phyloP scores from a whole-genome alignment of 306 rosid genomes.

The Gleditsia sinensis region DNA sequence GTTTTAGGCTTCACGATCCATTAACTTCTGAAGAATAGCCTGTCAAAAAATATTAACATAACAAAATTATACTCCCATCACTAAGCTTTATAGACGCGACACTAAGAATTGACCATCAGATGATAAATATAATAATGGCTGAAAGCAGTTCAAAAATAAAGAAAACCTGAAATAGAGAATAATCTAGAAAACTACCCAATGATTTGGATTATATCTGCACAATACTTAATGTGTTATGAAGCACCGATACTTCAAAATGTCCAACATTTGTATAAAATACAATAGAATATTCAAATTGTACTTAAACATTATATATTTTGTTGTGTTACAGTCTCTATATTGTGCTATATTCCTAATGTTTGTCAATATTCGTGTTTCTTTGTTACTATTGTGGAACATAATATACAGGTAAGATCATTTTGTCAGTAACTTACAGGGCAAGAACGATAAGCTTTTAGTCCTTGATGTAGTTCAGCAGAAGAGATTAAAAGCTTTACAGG shows the following conservation, averaged over 20 bases:
- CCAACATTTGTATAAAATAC: too few species aligned
- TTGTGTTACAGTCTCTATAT: too few species aligned
- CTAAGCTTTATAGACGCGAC: background rate
- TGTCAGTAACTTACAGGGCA: constrained; percentile 75
- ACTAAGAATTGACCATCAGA: too few species aligned
- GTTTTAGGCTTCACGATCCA: constrained; percentile 56
- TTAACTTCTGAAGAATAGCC: constrained; percentile 63
- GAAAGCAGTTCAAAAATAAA: background rate
- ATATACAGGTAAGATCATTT: background rate
- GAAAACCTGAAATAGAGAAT: background rate
- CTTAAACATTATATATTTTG: too few species aligned
- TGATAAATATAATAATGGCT: background rate
- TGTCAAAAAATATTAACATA: constrained; percentile 47
- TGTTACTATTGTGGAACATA: too few species aligned
- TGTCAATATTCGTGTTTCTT: too few species aligned
- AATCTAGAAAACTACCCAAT: constrained; percentile 11
- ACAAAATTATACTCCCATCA: constrained; percentile 20
- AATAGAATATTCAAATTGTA: too few species aligned
- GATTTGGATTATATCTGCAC: constrained; percentile 20
- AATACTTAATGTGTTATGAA: constrained; percentile 22
- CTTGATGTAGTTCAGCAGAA: constrained; percentile 63
- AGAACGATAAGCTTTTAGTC: constrained; percentile 60
- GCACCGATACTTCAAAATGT: too few species aligned
- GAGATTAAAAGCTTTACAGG: constrained; percentile 78
- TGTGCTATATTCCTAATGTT: too few species aligned